Base-by-base conservation (phyloP, 2,329 filamentous ascomycete genomes). In the Penicillium sp. region DNA sequence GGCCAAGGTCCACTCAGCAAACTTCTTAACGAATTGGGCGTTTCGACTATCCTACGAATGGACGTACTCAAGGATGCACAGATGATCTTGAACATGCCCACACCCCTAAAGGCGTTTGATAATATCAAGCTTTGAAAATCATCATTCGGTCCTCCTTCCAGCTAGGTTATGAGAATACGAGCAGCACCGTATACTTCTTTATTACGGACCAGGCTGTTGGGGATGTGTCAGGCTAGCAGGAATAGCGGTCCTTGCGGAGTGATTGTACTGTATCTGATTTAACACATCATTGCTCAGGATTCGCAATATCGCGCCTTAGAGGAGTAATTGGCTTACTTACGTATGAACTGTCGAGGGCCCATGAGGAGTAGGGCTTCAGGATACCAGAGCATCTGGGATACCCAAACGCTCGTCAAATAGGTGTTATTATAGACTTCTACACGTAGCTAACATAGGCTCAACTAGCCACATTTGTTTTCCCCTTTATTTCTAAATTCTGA, bases 41-140 rank as follows among this genome's bases (percentile, higher is more conserved):
- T 44, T 39, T 55, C 25, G 45, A 61, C 49, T 27, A 47, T 61
- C 25, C 6, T 61, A 13, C 52, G 58, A 21, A 58, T 61, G 55
- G 58, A 61, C 19, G 52, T 61, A 11, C 49, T 61, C 21, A 61
- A 58, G 49, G 58, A 61, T 52, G 58, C 58, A 21, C 58, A 61
- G 39, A 61, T 61, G 58, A 31, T 61, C 21, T 54, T 61, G 29
- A 53, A 61, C 31, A 61, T 61, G 58, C 58, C 58, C 7, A 47
- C 26, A 29, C 49, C 55, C 4, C 33, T 61, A 21, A 50, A 56
- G 4, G 55, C 44, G 1, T 54, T 61, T 19, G 54, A 57, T 25
- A 52, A 31, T 48, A 31, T 27, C 37, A 57, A 60, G 50, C 43
- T 53, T 19, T 60, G 46, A 60, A 1, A 1, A 35, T 16, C 11